These are phyloP conservation scores for Calonectria honghensis DNA, from an alignment of 2,329 filamentous ascomycete genomes.

Conservation along the genomic window DNA sequence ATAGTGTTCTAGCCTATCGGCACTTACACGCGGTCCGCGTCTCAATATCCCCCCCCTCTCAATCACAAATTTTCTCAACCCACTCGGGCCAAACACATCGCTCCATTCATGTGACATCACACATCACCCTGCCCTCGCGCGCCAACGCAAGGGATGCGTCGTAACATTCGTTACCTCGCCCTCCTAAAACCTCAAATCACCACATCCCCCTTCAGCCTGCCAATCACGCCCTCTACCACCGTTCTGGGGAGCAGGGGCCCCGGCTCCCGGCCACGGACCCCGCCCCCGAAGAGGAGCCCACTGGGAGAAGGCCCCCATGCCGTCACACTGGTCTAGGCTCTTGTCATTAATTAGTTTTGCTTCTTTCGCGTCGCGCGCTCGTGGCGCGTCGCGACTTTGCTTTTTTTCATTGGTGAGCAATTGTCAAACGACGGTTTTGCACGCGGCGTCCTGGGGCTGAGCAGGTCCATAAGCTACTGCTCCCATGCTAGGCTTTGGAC, in stretches of 20 bases:
- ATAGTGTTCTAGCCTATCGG: conserved; percentile 17
- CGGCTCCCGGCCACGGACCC: conserved; percentile 52
- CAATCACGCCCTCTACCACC: conserved; percentile 55
- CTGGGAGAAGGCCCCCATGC: conserved; percentile 35
- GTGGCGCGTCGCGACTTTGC: conserved; percentile 26
- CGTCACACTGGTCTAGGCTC: conserved; percentile 33
- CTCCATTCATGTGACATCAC: conserved; percentile 28
- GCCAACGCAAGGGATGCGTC: conserved; percentile 31
- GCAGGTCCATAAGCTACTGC: background rate
- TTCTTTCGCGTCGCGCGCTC: conserved; percentile 34
- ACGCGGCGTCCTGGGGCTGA: conserved; percentile 16
- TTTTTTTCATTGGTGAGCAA: conserved; percentile 16
- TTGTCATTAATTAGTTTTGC: conserved; percentile 30
- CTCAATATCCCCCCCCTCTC: background rate
- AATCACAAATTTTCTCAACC: background rate
- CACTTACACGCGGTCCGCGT: conserved; percentile 22
- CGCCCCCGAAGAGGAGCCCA: conserved; percentile 45
- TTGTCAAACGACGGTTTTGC: conserved; percentile 28
- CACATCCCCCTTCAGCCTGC: conserved; percentile 33
- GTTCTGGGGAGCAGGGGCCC: conserved; percentile 54
- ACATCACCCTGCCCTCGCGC: conserved; percentile 17
- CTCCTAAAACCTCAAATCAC: conserved; percentile 39
- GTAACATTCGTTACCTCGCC: conserved; percentile 39
- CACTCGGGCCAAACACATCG: background rate
- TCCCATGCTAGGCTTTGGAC: background rate